These are phyloP conservation scores for Withania somnifera DNA, from an alignment of 305 asterid genomes.

Conservation along the genomic window DNA sequence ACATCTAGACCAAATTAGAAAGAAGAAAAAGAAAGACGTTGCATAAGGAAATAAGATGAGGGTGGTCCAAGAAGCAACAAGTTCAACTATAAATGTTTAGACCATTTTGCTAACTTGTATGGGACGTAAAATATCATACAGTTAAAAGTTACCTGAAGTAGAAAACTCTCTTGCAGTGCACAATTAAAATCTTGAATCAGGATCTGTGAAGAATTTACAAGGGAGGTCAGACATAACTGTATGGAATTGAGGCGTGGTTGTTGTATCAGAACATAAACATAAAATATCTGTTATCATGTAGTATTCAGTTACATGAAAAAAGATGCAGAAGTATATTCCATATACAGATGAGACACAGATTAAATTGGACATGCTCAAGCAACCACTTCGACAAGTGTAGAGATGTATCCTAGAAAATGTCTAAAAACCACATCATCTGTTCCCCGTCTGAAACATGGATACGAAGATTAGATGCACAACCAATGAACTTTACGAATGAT, in stretches of 20 bases:
- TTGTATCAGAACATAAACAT: constrained; percentile 6
- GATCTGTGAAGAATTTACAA: constrained; percentile 31
- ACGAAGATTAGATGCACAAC: not conserved
- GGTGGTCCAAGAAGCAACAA: not conserved
- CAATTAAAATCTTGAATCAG: constrained; percentile 94
- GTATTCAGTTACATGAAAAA: not conserved
- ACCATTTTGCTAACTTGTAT: not conserved
- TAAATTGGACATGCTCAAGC: not conserved
- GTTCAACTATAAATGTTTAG: not conserved
- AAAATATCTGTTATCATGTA: not conserved
- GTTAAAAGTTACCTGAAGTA: constrained; percentile 64
- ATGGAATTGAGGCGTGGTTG: not conserved
- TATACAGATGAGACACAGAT: not conserved
- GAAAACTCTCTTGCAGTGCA: constrained; percentile 91
- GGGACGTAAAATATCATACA: constrained; percentile 1
- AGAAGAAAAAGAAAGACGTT: not conserved
- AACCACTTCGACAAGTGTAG: not conserved
- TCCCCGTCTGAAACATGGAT: not conserved
- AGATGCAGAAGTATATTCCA: not conserved
- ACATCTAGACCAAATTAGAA: not conserved
- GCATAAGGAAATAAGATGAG: not conserved
- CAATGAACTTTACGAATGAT: not conserved
- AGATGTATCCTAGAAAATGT: not conserved
- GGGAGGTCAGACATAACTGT: not conserved
- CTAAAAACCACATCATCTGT: not conserved